Conservation (phyloP, 2,329 filamentous ascomycete species). For the Byssothecium circinans region DNA sequence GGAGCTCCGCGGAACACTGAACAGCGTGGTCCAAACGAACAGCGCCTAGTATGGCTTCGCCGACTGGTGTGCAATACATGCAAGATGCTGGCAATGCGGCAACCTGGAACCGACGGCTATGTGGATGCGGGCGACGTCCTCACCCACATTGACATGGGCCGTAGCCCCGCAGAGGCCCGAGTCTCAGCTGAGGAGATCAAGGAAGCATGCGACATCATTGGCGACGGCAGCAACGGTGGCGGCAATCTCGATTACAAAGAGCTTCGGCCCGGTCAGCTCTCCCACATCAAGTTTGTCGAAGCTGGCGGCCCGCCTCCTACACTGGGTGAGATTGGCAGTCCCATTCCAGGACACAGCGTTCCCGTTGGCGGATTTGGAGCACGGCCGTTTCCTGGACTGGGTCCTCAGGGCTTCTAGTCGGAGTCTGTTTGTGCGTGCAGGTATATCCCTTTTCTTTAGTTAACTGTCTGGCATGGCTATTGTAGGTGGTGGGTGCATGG, state of each 20-base stretch:
- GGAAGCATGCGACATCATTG: slow-evolving; percentile 87
- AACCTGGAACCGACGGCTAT: slow-evolving; percentile 61
- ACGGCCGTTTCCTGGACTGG: slow-evolving; percentile 24
- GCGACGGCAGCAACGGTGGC: slow-evolving; percentile 77
- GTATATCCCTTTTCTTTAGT: slow-evolving; percentile 15
- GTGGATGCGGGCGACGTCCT: slow-evolving; percentile 67
- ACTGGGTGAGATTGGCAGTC: slow-evolving; percentile 53
- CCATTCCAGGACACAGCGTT: slow-evolving; percentile 47
- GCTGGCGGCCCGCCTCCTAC: slow-evolving; percentile 28
- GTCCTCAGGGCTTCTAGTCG: slow-evolving; percentile 21
- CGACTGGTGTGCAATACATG: slow-evolving; percentile 75
- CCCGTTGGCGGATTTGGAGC: slow-evolving; percentile 37
- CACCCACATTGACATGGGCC: slow-evolving; percentile 66
- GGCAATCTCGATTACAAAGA: slow-evolving; percentile 77
- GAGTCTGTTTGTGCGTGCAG: slow-evolving; percentile 6
- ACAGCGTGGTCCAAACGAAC: slow-evolving; percentile 28
- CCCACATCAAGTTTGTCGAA: slow-evolving; percentile 49
- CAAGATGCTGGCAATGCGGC: slow-evolving; percentile 58
- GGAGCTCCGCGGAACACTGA: slow-evolving; percentile 29
- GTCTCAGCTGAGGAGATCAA: slow-evolving; percentile 70
- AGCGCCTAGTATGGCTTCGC: slow-evolving; percentile 37
- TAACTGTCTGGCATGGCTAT: slow-evolving; percentile 9
- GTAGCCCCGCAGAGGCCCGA: slow-evolving; percentile 58
- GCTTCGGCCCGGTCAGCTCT: slow-evolving; percentile 47
- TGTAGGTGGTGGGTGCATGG: slow-evolving; percentile 3